A percentile compares a stretch with the other conserved stretches of the same genome.
These are phyloP conservation scores for Meira nashicola DNA, from an alignment of 1,284 basidiomycete species.

Conservation along the genomic window DNA sequence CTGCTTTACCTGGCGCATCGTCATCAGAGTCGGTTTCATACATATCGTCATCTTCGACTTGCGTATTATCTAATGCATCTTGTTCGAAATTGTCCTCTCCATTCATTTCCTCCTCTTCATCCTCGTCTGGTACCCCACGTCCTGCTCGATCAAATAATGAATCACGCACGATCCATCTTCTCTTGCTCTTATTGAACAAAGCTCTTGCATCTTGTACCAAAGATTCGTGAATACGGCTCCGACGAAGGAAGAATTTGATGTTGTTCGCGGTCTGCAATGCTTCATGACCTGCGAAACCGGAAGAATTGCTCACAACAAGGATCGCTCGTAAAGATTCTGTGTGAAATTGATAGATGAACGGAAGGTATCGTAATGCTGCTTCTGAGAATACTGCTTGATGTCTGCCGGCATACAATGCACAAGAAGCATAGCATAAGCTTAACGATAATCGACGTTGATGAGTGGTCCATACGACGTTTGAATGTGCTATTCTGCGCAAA, in stretches of 20 bases:
- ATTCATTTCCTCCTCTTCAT: slow-evolving; percentile 8
- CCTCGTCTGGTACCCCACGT: background rate
- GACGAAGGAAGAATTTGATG: slow-evolving; percentile 36
- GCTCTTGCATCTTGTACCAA: slow-evolving; percentile 26
- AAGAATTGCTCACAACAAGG: slow-evolving; percentile 30
- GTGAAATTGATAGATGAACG: slow-evolving; percentile 42
- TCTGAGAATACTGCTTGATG: slow-evolving; percentile 25
- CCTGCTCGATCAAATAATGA: background rate
- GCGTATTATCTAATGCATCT: slow-evolving; percentile 6
- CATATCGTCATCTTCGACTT: slow-evolving; percentile 18
- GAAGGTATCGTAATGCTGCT: slow-evolving; percentile 25
- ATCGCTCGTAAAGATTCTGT: slow-evolving; percentile 37
- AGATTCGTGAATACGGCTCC: slow-evolving; percentile 37
- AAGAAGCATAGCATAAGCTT: slow-evolving; percentile 37
- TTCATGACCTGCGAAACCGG: slow-evolving; percentile 35
- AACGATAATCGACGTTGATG: slow-evolving; percentile 36
- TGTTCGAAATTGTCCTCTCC: slow-evolving; percentile 12
- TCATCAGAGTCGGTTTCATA: slow-evolving; percentile 26
- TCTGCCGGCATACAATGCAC: slow-evolving; percentile 42
- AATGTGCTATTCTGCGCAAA: slow-evolving; percentile 66
- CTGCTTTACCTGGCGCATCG: slow-evolving; percentile 24
- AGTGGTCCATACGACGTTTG: slow-evolving; percentile 33
- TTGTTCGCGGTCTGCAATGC: slow-evolving; percentile 29
- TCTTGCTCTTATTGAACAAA: slow-evolving; percentile 9
- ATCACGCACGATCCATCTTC: slow-evolving; percentile 2